A percentile compares a stretch with the other conserved stretches of the same genome.
phyloP scores from a whole-genome alignment of 1,139 yeast species.

The Suhomyces maxii region DNA sequence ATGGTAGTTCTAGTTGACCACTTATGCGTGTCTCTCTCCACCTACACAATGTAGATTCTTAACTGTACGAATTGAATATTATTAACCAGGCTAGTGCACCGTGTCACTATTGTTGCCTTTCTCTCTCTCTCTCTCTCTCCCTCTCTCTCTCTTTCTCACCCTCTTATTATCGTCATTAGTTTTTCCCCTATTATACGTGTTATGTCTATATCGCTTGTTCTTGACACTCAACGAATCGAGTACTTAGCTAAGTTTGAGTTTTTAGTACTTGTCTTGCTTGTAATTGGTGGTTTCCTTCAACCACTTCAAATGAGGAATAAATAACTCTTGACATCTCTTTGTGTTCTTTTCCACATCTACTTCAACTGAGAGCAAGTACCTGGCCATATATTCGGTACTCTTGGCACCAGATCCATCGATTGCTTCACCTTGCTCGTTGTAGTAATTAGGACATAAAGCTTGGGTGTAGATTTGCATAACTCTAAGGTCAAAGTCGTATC shows the following conservation, averaged over 20 bases:
- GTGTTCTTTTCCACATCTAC: conserved; percentile 24
- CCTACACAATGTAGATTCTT: too few species aligned
- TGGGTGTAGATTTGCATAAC: conserved; percentile 38
- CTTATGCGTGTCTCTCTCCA: too few species aligned
- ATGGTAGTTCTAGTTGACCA: too few species aligned
- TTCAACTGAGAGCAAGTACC: conserved; percentile 29
- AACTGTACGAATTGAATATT: too few species aligned
- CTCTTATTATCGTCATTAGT: too few species aligned
- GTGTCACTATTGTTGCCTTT: too few species aligned
- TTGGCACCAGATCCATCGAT: conserved; percentile 25
- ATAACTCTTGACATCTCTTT: conserved; percentile 38
- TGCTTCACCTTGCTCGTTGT: conserved; percentile 29
- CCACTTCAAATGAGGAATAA: conserved; percentile 28
- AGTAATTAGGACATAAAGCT: conserved; percentile 40
- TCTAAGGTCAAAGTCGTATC: conserved; percentile 55
- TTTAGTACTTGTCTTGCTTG: neutral
- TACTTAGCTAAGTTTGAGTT: too few species aligned
- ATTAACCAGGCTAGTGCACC: too few species aligned
- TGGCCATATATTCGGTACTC: conserved; percentile 36
- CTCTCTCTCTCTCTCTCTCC: too few species aligned
- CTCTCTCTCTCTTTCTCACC: too few species aligned
- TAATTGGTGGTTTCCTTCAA: conserved; percentile 21
- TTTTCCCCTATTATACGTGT: too few species aligned
- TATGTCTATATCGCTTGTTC: neutral
- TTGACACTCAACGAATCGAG: too few species aligned